Base-by-base conservation (phyloP, 768 basidiomycete species). In the Erythrobasidium yunnanense region DNA sequence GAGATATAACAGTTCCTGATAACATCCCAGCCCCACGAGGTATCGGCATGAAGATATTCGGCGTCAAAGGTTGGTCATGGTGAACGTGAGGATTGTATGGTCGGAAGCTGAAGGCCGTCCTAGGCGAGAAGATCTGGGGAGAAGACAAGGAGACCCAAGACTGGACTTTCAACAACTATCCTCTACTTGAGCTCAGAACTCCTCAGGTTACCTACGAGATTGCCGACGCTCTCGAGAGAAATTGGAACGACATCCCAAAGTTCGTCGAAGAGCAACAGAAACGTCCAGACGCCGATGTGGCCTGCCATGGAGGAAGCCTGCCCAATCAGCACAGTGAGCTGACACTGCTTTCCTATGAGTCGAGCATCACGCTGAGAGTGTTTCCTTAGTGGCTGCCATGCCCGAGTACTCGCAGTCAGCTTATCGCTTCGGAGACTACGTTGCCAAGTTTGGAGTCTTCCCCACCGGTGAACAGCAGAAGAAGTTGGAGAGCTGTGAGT, bases 141-240 rank as follows among this genome's bases (percentile, higher is more conserved):
- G 56, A 47, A 54, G 54, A 65, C 50, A 29, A 49, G 25, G 38
- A 52, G 27, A 63, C 32, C 8, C 55, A 47, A 34, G 45, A 67
- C 55, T 55, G 54, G 65, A 62, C 57, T 32, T 65, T 65, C 47
- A 68, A 68, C 34, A 62, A 60, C 34, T 60, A 60, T 35, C 62
- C 67, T 2, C 29, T 68, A 29, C 58, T 66, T 18, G 60, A 66
- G 58, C 49, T 68, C 6, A 30, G 57, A 5, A 68, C 18, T 11
- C 57, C 67, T 1, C 57, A 68, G 56, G 58, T 56, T 2, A 62
- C 57, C 6, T 66, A 68, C 50, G 67, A 68, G 50, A 68, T 68
- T 52, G 67, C 58, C 34, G 58, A 68, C 52, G 34, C 29, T 4
- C 62, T 60, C 34, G 58, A 62, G 50, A 23, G 35, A 18, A 66